Base-by-base conservation (phyloP, 192 early-diverging fungal species). In the Coemansia sp. region DNA sequence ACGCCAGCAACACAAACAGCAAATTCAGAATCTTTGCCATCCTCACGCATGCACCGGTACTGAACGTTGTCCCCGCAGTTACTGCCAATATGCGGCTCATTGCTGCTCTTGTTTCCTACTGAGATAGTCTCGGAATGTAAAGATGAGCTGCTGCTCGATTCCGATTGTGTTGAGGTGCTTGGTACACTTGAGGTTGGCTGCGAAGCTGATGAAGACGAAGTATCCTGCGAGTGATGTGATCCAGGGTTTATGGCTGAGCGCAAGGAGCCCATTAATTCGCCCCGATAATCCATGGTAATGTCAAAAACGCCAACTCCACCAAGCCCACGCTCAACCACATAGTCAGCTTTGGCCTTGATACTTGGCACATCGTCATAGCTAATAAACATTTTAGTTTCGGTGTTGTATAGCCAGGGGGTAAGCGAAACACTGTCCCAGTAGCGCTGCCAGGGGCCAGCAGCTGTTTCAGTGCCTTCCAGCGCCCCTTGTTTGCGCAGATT, bases 281-380 rank as follows among this genome's bases (percentile, higher is more conserved):
- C 70, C 20, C 83, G 75, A 43, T 65, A 51, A 40, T 79, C 76
- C 62, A 65, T 70, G 0, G 54, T 56, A 15, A 68, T 46, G 48
- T 65, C 66, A 65, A 84, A 87, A 7, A 84, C 63, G 63, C 84
- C 77, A 10, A 89, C 74, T 55, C 88, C 88, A 12, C 61, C 72
- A 26, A 92, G 68, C 2, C 76, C 80, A 6, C 70, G 61, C 1
- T 58, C 69, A 1, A 66, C 51, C 15, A 79, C 82, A 61, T 78
- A 80, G 9, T 71, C 55, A 8, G 82, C 72, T 58, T 92, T 92
- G 53, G 77, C 72, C 5, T 65, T 51, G 8, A 92, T 42, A n/a
- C 86, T 88, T 15, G 70, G 47, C 16, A 79, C 68, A 57, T 92
- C 90, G 63, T 92, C 90, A 58, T 92, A 92, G 1, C 85, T 86